Base-by-base conservation (phyloP, 352 stramenopile species). In the Phytopythium kandeliae region DNA sequence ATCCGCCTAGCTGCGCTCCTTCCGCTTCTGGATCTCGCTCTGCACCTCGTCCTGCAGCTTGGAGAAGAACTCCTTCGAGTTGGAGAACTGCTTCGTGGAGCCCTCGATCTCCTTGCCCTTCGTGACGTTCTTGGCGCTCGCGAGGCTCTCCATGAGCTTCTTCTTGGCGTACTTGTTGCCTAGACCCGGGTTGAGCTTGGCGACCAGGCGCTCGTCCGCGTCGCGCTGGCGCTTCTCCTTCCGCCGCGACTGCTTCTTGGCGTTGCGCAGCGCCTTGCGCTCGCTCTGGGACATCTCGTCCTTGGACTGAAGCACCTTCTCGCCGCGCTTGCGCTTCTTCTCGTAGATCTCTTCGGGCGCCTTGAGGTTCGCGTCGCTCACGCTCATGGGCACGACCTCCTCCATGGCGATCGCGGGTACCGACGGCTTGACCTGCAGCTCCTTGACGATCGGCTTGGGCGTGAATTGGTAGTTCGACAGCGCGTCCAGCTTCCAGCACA, bases 391-490 rank as follows among this genome's bases (percentile, higher is more conserved):
- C 52, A 91, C 71, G 21, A 89, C 76, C 57, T 93, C 82, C 52
- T 93, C 82, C 82, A 93, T 89, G 9, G 82, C 76, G 47, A 93
- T 91, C 10, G 82, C 82, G 11, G 82, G 78, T 51, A 90, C 82
- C 1, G 78, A 74, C 47, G 79, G 76, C 63, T 89, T 89, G 58
- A 92, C 78, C 69, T 77, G 85, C 68, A 95, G 62, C 62, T 97
- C 91, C 55, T 96, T 93, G 33, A 95, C 88, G 51, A 97, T 82
- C 10, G 91, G 90, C 54, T 96, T 90, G 28, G 93, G 93, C 48
- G 88, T 96, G 67, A 97, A 98, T 60, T 98, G 85, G 76, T 97
- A 98, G 71, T 98, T 97, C 11, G 91, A 97, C 53, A 98, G 65
- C 34, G 91, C 93, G 63, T 98, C 93, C 13, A 98, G 69, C 62